These are phyloP conservation scores for Nakaseomyces kungkrabaensis DNA, from an alignment of 1,139 yeast genomes.

Conservation along the genomic window DNA sequence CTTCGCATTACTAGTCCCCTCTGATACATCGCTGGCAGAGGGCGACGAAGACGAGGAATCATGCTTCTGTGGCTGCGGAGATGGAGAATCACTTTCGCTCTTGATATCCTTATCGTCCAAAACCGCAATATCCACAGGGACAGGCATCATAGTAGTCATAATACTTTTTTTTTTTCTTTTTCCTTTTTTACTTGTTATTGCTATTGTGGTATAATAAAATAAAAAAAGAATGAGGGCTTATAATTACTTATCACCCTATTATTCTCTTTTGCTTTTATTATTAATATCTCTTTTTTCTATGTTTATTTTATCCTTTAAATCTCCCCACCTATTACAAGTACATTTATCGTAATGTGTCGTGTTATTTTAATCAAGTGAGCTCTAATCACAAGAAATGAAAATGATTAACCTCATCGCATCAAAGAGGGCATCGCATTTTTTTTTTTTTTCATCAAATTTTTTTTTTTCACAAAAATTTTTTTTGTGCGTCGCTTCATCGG, in stretches of 20 bases:
- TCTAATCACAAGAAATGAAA: neutral
- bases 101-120: neutral
- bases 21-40: too few relatives aligned
- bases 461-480: neutral
- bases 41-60: too few relatives aligned
- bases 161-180: too few relatives aligned
- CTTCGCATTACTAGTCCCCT: slow-evolving; percentile 8
- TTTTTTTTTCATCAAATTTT: neutral
- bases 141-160: slow-evolving; percentile 2
- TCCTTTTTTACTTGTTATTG: too few relatives aligned
- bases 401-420: neutral
- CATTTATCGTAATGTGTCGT: too few relatives aligned
- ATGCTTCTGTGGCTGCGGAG: too few relatives aligned
- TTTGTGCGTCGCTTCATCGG: neutral
- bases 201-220: too few relatives aligned
- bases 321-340: neutral
- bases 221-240: too few relatives aligned
- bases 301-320: neutral
- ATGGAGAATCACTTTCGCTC: too few relatives aligned
- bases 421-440: slow-evolving; percentile 1
- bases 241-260: too few relatives aligned
- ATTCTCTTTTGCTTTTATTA: too few relatives aligned
- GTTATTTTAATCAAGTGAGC: too few relatives aligned
- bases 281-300: neutral
- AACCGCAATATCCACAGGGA: neutral